Evolutionary conservation across 306 rosid species (phyloP).

Genomic region (Castanea crenata): DNA sequence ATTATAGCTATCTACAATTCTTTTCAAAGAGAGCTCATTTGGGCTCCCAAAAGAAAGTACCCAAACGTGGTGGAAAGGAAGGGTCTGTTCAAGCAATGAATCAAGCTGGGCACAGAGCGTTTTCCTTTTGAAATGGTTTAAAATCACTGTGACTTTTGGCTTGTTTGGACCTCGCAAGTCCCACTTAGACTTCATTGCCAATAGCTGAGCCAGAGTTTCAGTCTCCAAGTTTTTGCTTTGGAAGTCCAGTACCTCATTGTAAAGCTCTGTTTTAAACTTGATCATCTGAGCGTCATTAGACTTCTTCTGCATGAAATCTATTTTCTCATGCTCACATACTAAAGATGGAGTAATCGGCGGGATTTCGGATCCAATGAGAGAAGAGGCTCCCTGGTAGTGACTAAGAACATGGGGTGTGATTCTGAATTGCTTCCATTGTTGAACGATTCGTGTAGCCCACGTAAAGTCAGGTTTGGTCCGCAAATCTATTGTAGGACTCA

Average conservation of each 20-base stretch:
- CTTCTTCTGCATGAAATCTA: constrained; percentile 90
- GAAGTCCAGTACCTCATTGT: constrained; percentile 59
- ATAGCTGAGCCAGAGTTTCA: constrained; percentile 65
- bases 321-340: constrained; percentile 75
- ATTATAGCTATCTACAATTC: constrained; percentile 87
- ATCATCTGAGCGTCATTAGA: constrained; percentile 79
- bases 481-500: constrained; percentile 82
- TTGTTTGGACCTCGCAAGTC: constrained; percentile 46
- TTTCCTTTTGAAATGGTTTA: constrained; percentile 93
- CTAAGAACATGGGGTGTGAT: constrained; percentile 67
- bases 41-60: constrained; percentile 98
- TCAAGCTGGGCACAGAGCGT: constrained; percentile 90
- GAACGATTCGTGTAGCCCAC: constrained; percentile 79
- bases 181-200: constrained; percentile 89
- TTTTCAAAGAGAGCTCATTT: constrained; percentile 63
- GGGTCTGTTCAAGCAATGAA: constrained; percentile 72
- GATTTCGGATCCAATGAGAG: constrained; percentile 43
- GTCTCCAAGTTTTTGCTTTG: constrained; percentile 56
- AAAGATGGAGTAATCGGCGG: constrained; percentile 37
- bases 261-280: constrained; percentile 71
- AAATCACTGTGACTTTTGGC: constrained; percentile 71
- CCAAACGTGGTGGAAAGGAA: constrained; percentile 92
- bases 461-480: constrained; percentile 68
- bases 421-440: constrained; percentile 67
- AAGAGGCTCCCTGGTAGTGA: constrained; percentile 57